Conservation (phyloP, 2,329 filamentous ascomycete species). For the Fusarium marasasianum region DNA sequence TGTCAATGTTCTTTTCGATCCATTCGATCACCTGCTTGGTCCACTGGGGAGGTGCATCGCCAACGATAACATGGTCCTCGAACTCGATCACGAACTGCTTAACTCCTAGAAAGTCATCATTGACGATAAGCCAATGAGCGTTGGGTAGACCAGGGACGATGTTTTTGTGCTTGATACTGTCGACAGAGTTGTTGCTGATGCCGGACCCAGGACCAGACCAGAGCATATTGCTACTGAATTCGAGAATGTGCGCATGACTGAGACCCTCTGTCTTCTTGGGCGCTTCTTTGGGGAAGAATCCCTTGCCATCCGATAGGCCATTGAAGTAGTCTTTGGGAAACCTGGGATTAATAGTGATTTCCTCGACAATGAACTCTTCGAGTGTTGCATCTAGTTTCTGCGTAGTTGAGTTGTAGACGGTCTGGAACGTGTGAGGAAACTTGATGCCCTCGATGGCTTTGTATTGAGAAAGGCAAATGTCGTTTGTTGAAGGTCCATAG, state of each 20-base stretch:
- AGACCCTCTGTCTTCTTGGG: not conserved
- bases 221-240: not conserved
- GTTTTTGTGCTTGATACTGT: not conserved
- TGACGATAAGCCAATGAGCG: not conserved
- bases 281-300: not conserved
- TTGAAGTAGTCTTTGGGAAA: no score
- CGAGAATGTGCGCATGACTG: not conserved
- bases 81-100: not conserved
- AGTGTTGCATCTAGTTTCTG: no score
- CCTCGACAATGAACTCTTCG: no score
- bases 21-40: not conserved
- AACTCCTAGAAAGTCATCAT: not conserved
- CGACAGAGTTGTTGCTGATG: not conserved
- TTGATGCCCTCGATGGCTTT: no score
- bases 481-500: no score
- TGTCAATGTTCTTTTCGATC: not conserved
- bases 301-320: accelerated
- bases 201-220: not conserved
- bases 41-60: not conserved
- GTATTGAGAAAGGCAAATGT: no score
- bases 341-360: no score
- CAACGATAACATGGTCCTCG: not conserved
- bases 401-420: no score
- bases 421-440: no score
- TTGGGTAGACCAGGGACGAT: not conserved